Conservation (phyloP, 371 early-diverging fungal genomes). For the Spiromyces aspiralis region DNA sequence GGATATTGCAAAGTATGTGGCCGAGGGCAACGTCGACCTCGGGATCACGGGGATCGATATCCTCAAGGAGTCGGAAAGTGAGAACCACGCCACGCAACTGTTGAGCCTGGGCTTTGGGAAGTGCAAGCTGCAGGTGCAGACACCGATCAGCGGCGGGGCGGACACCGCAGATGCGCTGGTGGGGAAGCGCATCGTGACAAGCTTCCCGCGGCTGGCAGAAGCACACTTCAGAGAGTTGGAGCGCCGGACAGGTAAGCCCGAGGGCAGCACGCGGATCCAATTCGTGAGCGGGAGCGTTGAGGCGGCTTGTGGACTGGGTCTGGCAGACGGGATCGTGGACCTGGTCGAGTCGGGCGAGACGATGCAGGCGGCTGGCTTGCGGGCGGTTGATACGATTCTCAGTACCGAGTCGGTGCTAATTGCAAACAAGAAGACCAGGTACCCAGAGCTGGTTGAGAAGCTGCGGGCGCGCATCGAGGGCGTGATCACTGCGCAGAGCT, state of each 20-base stretch:
- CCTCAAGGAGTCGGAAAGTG: conserved; percentile 58
- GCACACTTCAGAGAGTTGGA: conserved; percentile 57
- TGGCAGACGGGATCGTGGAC: conserved; percentile 91
- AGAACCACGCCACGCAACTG: conserved; percentile 53
- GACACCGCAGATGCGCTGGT: conserved; percentile 36
- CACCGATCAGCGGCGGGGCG: conserved; percentile 27
- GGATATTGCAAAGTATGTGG: conserved; percentile 90
- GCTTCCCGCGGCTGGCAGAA: conserved; percentile 54
- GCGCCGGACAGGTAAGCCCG: conserved; percentile 18
- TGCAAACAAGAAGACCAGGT: conserved; percentile 36
- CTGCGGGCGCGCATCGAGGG: conserved; percentile 75
- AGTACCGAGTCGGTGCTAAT: conserved; percentile 79
- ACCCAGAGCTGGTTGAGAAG: conserved; percentile 48
- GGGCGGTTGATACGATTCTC: conserved; percentile 63
- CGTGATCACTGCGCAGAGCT: conserved; percentile 71
- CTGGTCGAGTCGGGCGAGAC: conserved; percentile 90
- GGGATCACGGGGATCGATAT: conserved; percentile 95
- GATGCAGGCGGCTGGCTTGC: conserved; percentile 94
- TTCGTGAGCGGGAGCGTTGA: conserved; percentile 90
- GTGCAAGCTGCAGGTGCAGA: conserved; percentile 76
- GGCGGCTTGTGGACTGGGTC: conserved; percentile 87
- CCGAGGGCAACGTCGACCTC: conserved; percentile 84
- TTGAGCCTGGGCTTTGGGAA: conserved; percentile 77
- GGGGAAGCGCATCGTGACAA: conserved; percentile 87
- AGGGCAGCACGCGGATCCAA: conserved; percentile 33